Conservation (phyloP, 805 yeast species). For the Zygoascus biomembranicola region DNA sequence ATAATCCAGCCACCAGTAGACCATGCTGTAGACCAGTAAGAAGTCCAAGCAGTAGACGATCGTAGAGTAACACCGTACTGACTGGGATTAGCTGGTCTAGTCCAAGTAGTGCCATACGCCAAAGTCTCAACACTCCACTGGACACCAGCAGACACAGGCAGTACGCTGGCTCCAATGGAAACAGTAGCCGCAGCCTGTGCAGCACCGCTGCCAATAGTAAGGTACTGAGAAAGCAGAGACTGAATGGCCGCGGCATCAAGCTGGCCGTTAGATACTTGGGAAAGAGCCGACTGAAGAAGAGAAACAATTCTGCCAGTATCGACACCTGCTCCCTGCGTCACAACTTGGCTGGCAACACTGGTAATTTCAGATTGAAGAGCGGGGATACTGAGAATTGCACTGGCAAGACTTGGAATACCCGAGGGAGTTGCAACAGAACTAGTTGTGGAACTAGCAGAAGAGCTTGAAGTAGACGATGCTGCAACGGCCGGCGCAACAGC, state of each 20-base stretch:
- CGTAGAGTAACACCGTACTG: not conserved
- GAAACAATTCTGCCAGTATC: not conserved
- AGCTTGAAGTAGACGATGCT: not conserved
- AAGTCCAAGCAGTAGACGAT: not conserved
- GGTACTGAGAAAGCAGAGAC: not conserved
- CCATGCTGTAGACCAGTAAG: slow-evolving; percentile 1
- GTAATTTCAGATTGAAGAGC: not conserved
- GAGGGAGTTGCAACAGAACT: not conserved
- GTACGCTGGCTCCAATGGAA: not conserved
- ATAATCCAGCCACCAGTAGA: slow-evolving; percentile 1
- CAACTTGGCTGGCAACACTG: not conserved
- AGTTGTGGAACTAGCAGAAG: not conserved
- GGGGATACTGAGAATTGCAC: not conserved
- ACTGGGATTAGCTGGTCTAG: not conserved
- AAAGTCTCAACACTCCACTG: not conserved
- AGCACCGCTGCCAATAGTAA: not conserved
- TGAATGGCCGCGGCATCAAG: not conserved
- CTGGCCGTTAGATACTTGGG: not conserved
- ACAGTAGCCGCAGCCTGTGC: not conserved
- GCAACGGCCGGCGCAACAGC: not conserved
- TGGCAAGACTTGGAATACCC: not conserved
- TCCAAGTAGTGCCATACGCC: not conserved
- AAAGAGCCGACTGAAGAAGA: not conserved
- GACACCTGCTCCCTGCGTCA: not conserved
- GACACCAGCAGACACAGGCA: not conserved